A percentile compares a stretch with the other conserved stretches of the same genome.
phyloP scores from a whole-genome alignment of 2,329 filamentous ascomycete genomes.

The Exophiala xenobiotica region DNA sequence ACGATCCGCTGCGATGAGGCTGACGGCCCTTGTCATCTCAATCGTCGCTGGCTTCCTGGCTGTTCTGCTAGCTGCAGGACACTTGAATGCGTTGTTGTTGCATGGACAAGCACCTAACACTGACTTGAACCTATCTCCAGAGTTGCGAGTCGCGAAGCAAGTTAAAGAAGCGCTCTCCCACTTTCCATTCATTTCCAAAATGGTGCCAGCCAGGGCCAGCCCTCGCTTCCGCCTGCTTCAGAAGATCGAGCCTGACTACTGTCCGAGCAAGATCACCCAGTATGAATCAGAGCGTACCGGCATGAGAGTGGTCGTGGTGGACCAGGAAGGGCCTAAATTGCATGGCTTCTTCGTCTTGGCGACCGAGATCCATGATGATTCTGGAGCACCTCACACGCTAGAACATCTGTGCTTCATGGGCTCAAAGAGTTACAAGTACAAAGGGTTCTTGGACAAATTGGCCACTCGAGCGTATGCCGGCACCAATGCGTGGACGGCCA shows the following conservation, averaged over 20 bases:
- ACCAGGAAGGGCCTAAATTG: conserved; percentile 91
- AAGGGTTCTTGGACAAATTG: conserved; percentile 90
- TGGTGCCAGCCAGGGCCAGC: conserved; percentile 16
- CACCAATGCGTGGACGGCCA: conserved; percentile 97
- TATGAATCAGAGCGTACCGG: conserved; percentile 95
- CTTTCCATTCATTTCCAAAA: conserved; percentile 5
- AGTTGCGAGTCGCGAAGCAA: neutral
- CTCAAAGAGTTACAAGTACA: conserved; percentile 89
- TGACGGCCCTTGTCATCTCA: neutral
- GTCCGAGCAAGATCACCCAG: conserved; percentile 81
- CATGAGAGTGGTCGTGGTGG: conserved; percentile 89
- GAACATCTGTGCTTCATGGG: conserved; percentile 86
- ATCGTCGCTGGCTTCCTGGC: neutral
- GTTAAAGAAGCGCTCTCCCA: neutral
- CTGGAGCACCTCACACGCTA: conserved; percentile 84
- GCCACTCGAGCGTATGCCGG: conserved; percentile 88
- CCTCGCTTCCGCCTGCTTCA: conserved; percentile 73
- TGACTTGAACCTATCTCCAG: conserved; percentile 9
- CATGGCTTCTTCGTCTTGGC: conserved; percentile 93
- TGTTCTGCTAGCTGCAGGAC: neutral
- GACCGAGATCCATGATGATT: conserved; percentile 97
- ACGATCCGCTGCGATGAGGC: neutral
- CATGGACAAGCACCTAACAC: no score
- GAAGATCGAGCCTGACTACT: conserved; percentile 85
- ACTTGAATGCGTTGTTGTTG: no score